Percentiles rank a stretch among this genome's conserved stretches.
Conservation (phyloP, 768 basidiomycete genomes). For the Russula lepida region DNA sequence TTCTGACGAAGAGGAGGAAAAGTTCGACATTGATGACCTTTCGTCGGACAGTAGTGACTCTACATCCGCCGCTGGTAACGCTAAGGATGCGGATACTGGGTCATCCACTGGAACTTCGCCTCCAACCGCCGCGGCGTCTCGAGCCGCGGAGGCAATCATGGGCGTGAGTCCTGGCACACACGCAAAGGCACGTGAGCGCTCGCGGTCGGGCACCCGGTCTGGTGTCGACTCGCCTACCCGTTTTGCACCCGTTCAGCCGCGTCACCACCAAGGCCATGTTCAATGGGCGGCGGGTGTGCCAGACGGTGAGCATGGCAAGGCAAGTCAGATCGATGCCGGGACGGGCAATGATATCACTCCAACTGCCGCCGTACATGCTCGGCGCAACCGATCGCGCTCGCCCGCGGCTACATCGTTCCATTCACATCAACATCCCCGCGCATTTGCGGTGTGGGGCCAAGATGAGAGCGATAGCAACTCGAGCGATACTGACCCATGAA, state of each 20-base stretch:
- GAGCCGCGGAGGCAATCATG: constrained; percentile 19
- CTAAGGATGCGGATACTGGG: not conserved
- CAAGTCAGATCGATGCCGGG: not conserved
- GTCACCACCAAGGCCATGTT: constrained; percentile 9
- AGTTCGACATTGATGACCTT: constrained; percentile 87
- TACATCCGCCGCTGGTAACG: not conserved
- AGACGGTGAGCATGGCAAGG: not conserved
- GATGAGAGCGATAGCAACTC: constrained; percentile 84
- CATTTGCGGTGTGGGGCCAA: constrained; percentile 82
- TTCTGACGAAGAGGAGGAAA: constrained; percentile 62
- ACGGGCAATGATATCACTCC: constrained; percentile 14
- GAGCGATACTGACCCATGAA: constrained; percentile 54
- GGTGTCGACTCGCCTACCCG: constrained; percentile 20
- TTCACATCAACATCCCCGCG: constrained; percentile 34
- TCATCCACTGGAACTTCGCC: constrained; percentile 4
- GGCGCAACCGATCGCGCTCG: constrained; percentile 24
- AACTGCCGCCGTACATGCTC: constrained; percentile 17
- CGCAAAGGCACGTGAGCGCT: not conserved
- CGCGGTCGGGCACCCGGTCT: constrained; percentile 16
- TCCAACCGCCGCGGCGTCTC: constrained; percentile 4
- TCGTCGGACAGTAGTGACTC: constrained; percentile 29
- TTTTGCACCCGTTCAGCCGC: constrained; percentile 9
- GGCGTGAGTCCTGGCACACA: constrained; percentile 11
- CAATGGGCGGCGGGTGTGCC: constrained; percentile 3
- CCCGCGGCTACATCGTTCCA: constrained; percentile 22